Conservation (phyloP, 257 asterid species). For the Cruciata laevipes region DNA sequence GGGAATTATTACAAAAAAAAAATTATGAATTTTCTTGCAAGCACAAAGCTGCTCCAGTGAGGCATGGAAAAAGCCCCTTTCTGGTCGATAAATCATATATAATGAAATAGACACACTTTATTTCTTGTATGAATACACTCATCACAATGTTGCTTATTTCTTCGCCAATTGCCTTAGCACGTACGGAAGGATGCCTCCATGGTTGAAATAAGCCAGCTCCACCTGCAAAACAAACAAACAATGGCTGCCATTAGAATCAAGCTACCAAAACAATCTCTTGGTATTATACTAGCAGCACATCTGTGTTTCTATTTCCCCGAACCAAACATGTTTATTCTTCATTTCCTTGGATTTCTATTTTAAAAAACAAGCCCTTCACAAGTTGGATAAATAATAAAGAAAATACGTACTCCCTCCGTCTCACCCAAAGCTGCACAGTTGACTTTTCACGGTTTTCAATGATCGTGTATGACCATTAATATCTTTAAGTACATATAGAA, state of each 20-base stretch:
- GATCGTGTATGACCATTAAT: no score
- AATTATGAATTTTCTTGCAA: constrained; percentile 16
- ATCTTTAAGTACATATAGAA: no score
- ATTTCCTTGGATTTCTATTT: no score
- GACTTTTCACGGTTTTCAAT: no score
- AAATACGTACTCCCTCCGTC: no score
- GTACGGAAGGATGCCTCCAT: constrained; percentile 84
- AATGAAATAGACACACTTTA: constrained; percentile 19
- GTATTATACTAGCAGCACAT: no score
- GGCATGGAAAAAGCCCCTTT: constrained; percentile 22
- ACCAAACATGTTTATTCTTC: not conserved
- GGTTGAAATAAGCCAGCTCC: constrained; percentile 49
- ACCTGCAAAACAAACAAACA: constrained; percentile 9
- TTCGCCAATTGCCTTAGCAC: constrained; percentile 65
- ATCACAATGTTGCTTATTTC: constrained; percentile 28
- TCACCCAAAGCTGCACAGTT: no score
- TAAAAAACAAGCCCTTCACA: no score
- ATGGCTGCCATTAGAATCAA: no score
- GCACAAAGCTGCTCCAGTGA: constrained; percentile 16
- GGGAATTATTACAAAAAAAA: constrained; percentile 12
- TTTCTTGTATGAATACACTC: constrained; percentile 18
- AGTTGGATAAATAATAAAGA: no score
- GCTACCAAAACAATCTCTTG: no score
- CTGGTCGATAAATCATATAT: constrained; percentile 20
- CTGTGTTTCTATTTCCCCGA: no score